These are phyloP conservation scores for Hypoxylon sp. DNA, from an alignment of 2,329 filamentous ascomycete genomes.

Conservation along the genomic window DNA sequence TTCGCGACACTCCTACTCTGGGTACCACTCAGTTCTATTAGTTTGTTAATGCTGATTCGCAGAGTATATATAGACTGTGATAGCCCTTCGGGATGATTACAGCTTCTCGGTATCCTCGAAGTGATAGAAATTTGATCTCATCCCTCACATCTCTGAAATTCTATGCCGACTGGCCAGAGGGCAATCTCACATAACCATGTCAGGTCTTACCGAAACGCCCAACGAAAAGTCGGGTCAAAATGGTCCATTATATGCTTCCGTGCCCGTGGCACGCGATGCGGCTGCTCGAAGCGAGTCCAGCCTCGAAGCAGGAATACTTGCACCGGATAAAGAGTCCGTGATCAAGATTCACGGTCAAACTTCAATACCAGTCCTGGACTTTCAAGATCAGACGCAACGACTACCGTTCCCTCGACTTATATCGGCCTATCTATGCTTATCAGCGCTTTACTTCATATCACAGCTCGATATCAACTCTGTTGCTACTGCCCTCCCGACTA, in stretches of 20 bases:
- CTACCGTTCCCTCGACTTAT: conserved; percentile 40
- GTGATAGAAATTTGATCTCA: neutral
- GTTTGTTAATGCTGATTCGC: neutral
- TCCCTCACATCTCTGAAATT: neutral
- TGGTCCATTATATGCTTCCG: neutral
- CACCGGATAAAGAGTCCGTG: conserved; percentile 1
- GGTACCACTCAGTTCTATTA: neutral
- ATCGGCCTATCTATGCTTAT: conserved; percentile 38
- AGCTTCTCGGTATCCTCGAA: neutral
- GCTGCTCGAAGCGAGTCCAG: conserved; percentile 1
- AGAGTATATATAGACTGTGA: neutral
- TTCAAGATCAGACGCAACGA: conserved; percentile 36
- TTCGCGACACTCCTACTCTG: neutral
- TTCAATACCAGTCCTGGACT: neutral
- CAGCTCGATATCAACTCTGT: conserved; percentile 44
- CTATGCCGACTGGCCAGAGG: neutral
- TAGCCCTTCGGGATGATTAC: neutral
- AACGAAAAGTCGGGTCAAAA: neutral
- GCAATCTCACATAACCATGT: neutral
- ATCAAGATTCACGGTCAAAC: neutral
- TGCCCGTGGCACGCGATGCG: neutral
- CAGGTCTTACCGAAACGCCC: neutral
- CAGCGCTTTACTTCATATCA: conserved; percentile 36
- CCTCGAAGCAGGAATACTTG: neutral
- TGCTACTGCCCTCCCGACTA: conserved; percentile 43